Percentiles rank a stretch among this genome's conserved stretches.
Evolutionary conservation across 768 basidiomycete species (phyloP).

Genomic region (Trametes maxima): DNA sequence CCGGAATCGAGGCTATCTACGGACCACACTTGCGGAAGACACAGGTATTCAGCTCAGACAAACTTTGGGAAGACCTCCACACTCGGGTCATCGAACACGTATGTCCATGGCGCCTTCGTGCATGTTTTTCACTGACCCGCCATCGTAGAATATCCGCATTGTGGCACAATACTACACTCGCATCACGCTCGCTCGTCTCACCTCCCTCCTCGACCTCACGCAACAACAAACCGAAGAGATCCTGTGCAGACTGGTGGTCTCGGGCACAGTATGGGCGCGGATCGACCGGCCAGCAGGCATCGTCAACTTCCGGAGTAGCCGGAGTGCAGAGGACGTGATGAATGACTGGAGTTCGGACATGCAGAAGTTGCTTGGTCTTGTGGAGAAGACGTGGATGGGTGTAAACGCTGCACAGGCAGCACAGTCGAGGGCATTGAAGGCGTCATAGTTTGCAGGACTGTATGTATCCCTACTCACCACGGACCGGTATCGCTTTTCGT

Average conservation of each 20-base stretch:
- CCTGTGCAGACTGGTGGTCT: conserved; percentile 87
- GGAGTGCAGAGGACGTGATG: conserved; percentile 89
- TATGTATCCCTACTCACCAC: conserved; percentile 27
- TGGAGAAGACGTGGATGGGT: conserved; percentile 99
- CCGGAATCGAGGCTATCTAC: conserved; percentile 86
- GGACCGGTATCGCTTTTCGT: conserved; percentile 10
- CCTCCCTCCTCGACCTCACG: conserved; percentile 84
- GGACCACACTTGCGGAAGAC: conserved; percentile 82
- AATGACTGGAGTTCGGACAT: conserved; percentile 99
- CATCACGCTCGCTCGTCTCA: conserved; percentile 82
- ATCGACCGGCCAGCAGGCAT: conserved; percentile 91
- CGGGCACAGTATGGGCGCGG: conserved; percentile 90
- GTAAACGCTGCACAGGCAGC: conserved; percentile 90
- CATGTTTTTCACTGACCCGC: not conserved
- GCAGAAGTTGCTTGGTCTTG: conserved; percentile 84
- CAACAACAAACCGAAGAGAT: conserved; percentile 83
- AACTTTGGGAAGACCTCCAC: conserved; percentile 94
- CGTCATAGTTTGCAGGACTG: conserved; percentile 20
- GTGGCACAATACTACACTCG: conserved; percentile 94
- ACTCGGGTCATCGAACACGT: conserved; percentile 97
- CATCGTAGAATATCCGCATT: conserved; percentile 86
- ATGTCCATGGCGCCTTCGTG: conserved; percentile 34
- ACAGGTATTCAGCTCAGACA: conserved; percentile 74
- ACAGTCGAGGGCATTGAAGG: conserved; percentile 59
- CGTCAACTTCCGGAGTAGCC: conserved; percentile 82